A percentile compares a stretch with the other conserved stretches of the same genome.
phyloP scores from a whole-genome alignment of 2,329 filamentous ascomycete species.

The Trichoderma sp. region DNA sequence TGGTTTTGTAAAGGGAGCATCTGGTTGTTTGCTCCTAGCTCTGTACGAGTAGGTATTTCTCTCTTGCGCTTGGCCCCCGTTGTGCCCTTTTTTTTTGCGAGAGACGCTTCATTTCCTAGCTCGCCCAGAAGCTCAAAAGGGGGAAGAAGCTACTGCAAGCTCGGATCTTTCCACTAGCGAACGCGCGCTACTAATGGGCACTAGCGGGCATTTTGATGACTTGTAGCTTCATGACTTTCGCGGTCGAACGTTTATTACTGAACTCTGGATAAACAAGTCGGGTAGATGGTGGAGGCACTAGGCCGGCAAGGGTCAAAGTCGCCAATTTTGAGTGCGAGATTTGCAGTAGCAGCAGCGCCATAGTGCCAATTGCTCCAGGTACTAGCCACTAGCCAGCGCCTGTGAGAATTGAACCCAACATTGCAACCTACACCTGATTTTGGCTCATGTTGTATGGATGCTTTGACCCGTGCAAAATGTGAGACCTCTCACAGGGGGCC shows the following conservation, averaged over 20 bases:
- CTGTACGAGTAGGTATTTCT: neutral
- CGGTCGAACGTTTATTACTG: neutral
- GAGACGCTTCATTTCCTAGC: conserved; percentile 16
- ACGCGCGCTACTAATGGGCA: conserved; percentile 12
- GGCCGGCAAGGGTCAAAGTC: neutral
- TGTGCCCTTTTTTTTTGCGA: neutral
- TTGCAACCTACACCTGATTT: neutral
- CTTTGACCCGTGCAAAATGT: neutral
- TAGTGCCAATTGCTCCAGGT: neutral
- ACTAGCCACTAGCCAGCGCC: neutral
- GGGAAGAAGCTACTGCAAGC: conserved; percentile 9
- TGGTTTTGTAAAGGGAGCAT: neutral
- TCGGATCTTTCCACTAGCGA: conserved; percentile 20
- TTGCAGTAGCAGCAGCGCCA: conserved; percentile 8
- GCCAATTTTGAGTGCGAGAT: neutral
- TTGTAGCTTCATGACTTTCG: neutral
- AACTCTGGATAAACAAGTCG: neutral
- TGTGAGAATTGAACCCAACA: neutral
- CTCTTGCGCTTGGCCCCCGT: neutral
- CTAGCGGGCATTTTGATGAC: conserved; percentile 14
- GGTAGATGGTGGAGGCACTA: neutral
- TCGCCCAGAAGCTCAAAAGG: conserved; percentile 9
- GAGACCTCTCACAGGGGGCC: neutral
- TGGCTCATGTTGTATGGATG: neutral
- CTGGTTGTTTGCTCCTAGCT: neutral